Evolutionary conservation across 352 stramenopile species (phyloP).

Genomic region (Saprolegnia parasitica): DNA sequence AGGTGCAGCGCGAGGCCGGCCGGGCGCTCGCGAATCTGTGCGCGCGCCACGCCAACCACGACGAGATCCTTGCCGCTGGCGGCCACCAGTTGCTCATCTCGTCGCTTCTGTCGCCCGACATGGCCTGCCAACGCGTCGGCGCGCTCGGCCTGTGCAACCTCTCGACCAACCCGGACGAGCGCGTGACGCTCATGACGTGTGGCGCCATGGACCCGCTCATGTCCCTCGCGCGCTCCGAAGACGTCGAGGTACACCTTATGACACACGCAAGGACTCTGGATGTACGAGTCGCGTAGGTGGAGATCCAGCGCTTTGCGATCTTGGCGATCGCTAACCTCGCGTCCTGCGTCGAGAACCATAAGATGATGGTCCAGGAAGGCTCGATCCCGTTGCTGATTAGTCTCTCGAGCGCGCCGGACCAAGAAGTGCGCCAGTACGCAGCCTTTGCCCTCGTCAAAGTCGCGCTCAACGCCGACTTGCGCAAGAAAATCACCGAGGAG

Average conservation of each 20-base stretch:
- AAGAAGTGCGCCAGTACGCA: conserved; percentile 93
- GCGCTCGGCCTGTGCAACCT: conserved; percentile 94
- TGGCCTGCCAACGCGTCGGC: conserved; percentile 89
- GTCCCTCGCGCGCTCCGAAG: conserved; percentile 89
- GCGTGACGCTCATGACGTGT: conserved; percentile 88
- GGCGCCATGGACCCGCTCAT: conserved; percentile 94
- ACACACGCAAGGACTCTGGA: no score
- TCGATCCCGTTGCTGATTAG: conserved; percentile 93
- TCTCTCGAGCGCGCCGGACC: conserved; percentile 90
- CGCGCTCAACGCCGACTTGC: conserved; percentile 92
- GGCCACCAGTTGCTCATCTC: conserved; percentile 94
- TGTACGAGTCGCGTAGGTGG: no score
- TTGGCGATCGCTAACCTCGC: conserved; percentile 93
- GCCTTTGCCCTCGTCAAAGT: conserved; percentile 94
- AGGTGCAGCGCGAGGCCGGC: conserved; percentile 89
- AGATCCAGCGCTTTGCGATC: conserved; percentile 93
- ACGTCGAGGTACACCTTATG: conserved; percentile 91
- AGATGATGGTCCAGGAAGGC: conserved; percentile 90
- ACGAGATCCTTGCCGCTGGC: conserved; percentile 87
- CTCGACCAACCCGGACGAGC: conserved; percentile 86
- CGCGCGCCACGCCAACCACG: conserved; percentile 83
- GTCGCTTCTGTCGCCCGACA: conserved; percentile 93
- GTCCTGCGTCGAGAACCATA: conserved; percentile 92
- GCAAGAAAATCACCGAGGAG: conserved; percentile 92
- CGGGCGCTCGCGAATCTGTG: conserved; percentile 91